Conservation (phyloP, 1,284 basidiomycete genomes). For the Cronartium quercuum region DNA sequence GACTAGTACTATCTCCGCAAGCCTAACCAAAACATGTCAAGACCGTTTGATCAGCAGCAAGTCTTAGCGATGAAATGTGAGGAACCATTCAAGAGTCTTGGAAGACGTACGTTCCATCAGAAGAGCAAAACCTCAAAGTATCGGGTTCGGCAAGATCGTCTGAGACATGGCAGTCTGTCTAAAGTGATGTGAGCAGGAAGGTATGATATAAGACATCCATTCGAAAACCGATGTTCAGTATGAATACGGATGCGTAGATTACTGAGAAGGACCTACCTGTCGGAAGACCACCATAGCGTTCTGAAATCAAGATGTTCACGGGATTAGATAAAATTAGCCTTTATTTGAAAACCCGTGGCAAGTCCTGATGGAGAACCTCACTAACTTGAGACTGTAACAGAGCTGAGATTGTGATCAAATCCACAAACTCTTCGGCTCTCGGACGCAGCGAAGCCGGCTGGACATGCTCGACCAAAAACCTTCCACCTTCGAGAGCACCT, state of each 20-base stretch:
- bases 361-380: not conserved
- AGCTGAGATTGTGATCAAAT: conserved; percentile 18
- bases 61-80: not conserved
- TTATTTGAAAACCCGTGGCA: not conserved
- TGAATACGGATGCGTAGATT: too few species aligned
- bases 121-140: conserved; percentile 21
- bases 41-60: not conserved
- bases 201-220: not conserved
- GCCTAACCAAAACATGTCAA: not conserved
- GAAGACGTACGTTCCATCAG: conserved; percentile 28
- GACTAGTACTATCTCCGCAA: conserved; percentile 29
- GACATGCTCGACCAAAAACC: conserved; percentile 7
- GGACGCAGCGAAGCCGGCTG: conserved; percentile 3
- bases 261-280: too few species aligned
- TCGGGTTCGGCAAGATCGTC: not conserved
- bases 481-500: conserved; percentile 13
- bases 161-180: not conserved
- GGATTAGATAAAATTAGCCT: not conserved
- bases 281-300: conserved; percentile 28
- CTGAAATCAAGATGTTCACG: conserved; percentile 3
- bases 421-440: conserved; percentile 16
- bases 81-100: not conserved
- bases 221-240: not conserved
- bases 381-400: conserved; percentile 27
- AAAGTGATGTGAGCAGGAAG: not conserved